phyloP scores from a whole-genome alignment of 169 alveolate species.

The Plasmodium gonderi region DNA sequence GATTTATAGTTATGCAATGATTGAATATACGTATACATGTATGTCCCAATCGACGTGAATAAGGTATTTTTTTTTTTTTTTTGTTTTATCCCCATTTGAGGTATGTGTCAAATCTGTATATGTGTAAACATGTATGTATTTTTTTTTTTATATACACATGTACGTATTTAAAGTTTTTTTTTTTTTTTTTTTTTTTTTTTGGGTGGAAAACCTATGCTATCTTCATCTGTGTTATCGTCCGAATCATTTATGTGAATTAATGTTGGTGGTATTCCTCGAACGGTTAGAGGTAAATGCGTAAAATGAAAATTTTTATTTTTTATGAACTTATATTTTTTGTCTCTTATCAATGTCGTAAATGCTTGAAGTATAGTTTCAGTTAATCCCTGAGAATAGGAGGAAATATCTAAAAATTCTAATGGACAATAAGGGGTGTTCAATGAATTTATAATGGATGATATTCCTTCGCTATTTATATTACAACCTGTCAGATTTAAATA shows the following conservation, averaged over 20 bases:
- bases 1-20: too few relatives aligned
- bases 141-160: neutral
- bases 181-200: neutral
- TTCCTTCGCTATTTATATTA: constrained; percentile 21
- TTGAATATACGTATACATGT: too few relatives aligned
- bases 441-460: constrained; percentile 17
- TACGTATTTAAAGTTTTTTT: neutral
- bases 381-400: constrained; percentile 23
- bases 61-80: too few relatives aligned
- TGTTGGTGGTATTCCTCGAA: constrained; percentile 51
- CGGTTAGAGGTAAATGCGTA: constrained; percentile 33
- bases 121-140: neutral
- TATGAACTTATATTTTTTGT: constrained; percentile 19
- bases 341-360: constrained; percentile 2
- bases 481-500: constrained; percentile 32
- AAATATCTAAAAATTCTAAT: constrained; percentile 40
- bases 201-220: constrained; percentile 19
- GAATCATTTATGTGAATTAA: constrained; percentile 34
- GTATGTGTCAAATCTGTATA: neutral
- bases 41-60: too few relatives aligned
- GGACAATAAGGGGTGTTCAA: constrained; percentile 21
- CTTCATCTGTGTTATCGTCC: constrained; percentile 40
- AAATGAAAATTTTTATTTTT: constrained; percentile 5
- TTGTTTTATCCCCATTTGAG: too few relatives aligned
- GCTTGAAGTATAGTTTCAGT: constrained; percentile 19